Evolutionary conservation across 179 eudicot species (phyloP).

Genomic region (Dionaea muscipula): DNA sequence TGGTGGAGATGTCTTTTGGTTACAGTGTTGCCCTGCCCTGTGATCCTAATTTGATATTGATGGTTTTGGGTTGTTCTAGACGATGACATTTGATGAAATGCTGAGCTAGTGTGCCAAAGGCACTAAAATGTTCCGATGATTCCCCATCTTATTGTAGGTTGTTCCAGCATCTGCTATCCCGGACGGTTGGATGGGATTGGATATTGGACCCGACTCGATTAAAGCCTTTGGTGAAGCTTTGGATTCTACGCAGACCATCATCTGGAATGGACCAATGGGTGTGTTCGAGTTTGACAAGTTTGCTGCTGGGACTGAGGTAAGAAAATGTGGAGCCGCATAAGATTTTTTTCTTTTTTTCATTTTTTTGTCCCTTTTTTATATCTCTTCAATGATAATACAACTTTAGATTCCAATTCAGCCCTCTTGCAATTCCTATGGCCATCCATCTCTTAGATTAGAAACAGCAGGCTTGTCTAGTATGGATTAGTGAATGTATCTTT

Average conservation of each 20-base stretch:
- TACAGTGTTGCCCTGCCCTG: too few relatives aligned
- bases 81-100: too few relatives aligned
- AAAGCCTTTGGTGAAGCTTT: constrained; percentile 51
- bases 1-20: too few relatives aligned
- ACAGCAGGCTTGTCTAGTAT: too few relatives aligned
- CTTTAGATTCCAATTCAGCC: too few relatives aligned
- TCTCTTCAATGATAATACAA: too few relatives aligned
- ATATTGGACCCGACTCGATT: constrained; percentile 67
- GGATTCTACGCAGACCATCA: constrained; percentile 55
- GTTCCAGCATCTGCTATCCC: constrained; percentile 63
- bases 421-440: too few relatives aligned
- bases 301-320: constrained; percentile 63
- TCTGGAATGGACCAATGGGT: constrained; percentile 85
- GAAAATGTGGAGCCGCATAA: not conserved
- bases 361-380: not conserved
- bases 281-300: constrained; percentile 69
- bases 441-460: too few relatives aligned
- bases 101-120: too few relatives aligned
- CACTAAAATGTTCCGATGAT: not conserved
- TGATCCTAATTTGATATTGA: too few relatives aligned
- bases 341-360: not conserved
- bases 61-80: too few relatives aligned
- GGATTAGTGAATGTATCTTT: not conserved
- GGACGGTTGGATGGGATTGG: constrained; percentile 77
- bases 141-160: constrained; percentile 18